phyloP scores from a whole-genome alignment of 78 protist genomes.

The Pelomyxa schiedti region DNA sequence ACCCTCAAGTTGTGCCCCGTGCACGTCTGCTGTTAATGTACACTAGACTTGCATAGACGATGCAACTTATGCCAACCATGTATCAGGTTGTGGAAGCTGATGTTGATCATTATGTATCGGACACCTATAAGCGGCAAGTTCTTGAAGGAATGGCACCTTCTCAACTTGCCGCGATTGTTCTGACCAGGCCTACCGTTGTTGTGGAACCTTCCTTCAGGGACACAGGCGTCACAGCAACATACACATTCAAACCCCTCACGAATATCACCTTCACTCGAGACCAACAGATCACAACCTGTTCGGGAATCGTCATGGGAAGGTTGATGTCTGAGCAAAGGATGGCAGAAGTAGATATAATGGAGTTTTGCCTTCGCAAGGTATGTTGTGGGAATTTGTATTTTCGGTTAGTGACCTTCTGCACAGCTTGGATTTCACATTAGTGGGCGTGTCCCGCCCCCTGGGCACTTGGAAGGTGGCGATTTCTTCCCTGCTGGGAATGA shows the following conservation, averaged over 20 bases:
- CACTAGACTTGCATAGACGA: background rate
- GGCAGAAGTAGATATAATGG: constrained; percentile 37
- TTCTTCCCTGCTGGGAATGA: constrained; percentile 44
- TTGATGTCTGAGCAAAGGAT: constrained; percentile 35
- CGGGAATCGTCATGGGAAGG: constrained; percentile 40
- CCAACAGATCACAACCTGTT: constrained; percentile 39
- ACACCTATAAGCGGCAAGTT: constrained; percentile 10
- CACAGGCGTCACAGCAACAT: constrained; percentile 21
- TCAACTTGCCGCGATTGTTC: constrained; percentile 20
- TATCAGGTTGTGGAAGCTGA: background rate
- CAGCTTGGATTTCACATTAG: no score
- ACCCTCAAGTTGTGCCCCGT: background rate
- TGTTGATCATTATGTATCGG: background rate
- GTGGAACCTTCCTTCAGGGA: background rate
- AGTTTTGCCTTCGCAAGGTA: constrained; percentile 35
- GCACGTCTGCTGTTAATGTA: background rate
- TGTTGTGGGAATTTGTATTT: constrained; percentile 10
- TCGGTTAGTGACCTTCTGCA: no score
- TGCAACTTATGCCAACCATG: background rate
- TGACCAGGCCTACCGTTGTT: constrained; percentile 26
- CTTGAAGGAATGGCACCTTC: constrained; percentile 10
- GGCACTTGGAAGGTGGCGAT: constrained; percentile 64
- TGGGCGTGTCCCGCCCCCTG: constrained; percentile 45
- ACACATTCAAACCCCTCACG: constrained; percentile 5
- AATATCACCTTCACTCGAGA: constrained; percentile 39